Evolutionary conservation across 2,329 filamentous ascomycete genomes (phyloP).

Genomic region (Geosmithia morbida): DNA sequence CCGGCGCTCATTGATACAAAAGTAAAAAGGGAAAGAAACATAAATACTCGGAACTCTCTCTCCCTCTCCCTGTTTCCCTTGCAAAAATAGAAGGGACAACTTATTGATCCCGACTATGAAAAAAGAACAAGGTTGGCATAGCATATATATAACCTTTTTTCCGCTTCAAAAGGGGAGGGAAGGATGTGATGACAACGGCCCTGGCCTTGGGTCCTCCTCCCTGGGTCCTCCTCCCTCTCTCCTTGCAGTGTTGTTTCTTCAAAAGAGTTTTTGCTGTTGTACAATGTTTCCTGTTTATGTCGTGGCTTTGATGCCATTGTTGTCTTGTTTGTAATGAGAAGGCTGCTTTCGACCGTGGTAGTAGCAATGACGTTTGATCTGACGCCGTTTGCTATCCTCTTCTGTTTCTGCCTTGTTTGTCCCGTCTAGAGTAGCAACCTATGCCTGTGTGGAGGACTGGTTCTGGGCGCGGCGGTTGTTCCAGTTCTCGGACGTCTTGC

Average conservation of each 20-base stretch:
- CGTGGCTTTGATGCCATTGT: neutral
- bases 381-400: neutral
- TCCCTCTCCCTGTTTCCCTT: neutral
- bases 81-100: too few relatives aligned
- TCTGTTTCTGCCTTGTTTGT: neutral
- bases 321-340: neutral
- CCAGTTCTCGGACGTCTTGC: slow-evolving; percentile 25
- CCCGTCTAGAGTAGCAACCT: neutral
- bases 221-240: too few relatives aligned
- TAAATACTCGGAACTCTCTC: neutral
- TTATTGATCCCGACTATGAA: too few relatives aligned
- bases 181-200: neutral
- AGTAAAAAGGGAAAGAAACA: neutral
- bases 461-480: slow-evolving; percentile 11
- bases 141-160: too few relatives aligned
- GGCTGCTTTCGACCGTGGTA: neutral
- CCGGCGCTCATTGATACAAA: neutral
- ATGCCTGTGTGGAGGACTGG: slow-evolving; percentile 1
- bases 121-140: too few relatives aligned
- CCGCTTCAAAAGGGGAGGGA: too few relatives aligned
- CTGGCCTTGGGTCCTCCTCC: neutral
- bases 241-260: neutral
- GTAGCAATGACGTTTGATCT: neutral
- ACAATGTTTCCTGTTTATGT: neutral
- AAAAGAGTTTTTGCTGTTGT: neutral